Evolutionary conservation across 2,329 filamentous ascomycete genomes (phyloP), one percentile per base, ranked within the genome.

Genomic region (Pseudocercospora fuligena): DNA sequence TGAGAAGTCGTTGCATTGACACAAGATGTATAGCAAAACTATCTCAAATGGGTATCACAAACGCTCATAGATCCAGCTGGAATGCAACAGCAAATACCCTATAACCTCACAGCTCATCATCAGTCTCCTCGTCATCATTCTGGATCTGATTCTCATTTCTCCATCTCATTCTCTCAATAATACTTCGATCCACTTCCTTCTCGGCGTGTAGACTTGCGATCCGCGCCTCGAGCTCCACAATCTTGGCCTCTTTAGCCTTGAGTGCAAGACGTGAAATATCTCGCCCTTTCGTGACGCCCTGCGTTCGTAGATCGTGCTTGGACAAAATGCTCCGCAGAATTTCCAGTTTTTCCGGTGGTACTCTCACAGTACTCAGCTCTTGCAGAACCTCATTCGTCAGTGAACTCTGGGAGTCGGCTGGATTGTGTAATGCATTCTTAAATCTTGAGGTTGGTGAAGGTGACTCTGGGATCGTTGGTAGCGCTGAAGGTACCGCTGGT

Each of bases 191-290:
- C 64, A 85, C 82, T 73, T 88, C 84, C 49, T 81, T 77, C 74
- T 89, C 85, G 14, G 83, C 82, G 74, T 89, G 85, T 40, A 90
- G 75, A 12, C 79, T 80, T 5, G 77, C 79, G 83, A 96, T 82
- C 72, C 90, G 81, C 75, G 91, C 81, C 81, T 89, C 85, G 79
- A 97, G 79, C 78, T 91, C 82, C 77, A 84, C 79, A 76, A 90
- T 82, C 80, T 88, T 80, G 75, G 87, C 79, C 81, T 94, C 89
- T 69, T 89, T 89, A 4, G 84, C 82, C 74, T 87, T 88, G 36
- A 92, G 74, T 3, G 85, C 86, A 8, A 86, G 77, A n/a, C 91
- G 81, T 3, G 86, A 84, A 6, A 90, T 85, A 66, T 94, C 90
- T 2, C 91, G 82, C 0, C 90, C 90, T 68, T 85, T 85, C 46